phyloP scores from a whole-genome alignment of 148 eudicot genomes.

The Linanthus parryae region DNA sequence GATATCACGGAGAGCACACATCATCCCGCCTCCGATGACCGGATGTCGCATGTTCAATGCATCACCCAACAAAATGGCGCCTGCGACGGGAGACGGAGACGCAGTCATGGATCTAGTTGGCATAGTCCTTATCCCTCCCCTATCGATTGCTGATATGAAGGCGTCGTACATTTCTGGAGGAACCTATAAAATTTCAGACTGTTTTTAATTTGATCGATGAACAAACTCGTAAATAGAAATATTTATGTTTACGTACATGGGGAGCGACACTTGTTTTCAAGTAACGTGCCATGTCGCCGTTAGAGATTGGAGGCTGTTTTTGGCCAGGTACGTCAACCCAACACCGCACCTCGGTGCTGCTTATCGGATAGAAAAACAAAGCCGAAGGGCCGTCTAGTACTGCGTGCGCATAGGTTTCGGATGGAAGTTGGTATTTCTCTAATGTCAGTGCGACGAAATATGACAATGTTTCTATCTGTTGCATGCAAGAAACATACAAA shows the following conservation, averaged over 20 bases:
- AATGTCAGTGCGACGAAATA: not conserved
- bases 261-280: not conserved
- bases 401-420: not conserved
- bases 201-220: not conserved
- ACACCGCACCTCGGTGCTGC: not conserved
- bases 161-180: not conserved
- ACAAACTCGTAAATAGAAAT: no score
- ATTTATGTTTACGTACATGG: not conserved
- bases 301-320: not conserved
- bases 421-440: not conserved
- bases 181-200: not conserved
- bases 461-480: not conserved
- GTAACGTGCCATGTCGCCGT: not conserved
- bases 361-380: not conserved
- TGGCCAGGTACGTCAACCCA: not conserved
- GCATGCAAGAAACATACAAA: not conserved
- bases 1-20: not conserved
- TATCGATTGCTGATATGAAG: constrained; percentile 1
- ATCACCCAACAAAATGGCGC: constrained; percentile 2
- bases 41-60: constrained; percentile 8
- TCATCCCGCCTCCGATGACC: constrained; percentile 1
- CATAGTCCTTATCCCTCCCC: constrained; percentile 1
- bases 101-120: constrained; percentile 1
- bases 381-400: not conserved
- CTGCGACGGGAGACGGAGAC: not conserved